Evolutionary conservation across 2,329 filamentous ascomycete species (phyloP).

Genomic region (Pyrenochaeta sp.): DNA sequence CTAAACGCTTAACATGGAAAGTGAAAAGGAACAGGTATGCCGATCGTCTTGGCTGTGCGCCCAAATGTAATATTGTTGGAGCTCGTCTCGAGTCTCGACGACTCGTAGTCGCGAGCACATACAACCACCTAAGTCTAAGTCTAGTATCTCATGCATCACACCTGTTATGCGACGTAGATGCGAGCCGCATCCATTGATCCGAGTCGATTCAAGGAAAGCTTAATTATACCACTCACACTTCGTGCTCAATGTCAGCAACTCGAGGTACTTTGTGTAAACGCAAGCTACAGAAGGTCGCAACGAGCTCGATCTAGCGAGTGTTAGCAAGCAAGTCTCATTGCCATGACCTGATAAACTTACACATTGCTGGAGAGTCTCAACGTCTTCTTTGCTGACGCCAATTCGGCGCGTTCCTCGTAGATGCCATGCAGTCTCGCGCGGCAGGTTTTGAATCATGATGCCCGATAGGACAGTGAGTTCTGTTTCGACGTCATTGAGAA

Average conservation of each 20-base stretch:
- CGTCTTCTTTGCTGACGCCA: constrained; percentile 56
- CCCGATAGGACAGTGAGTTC: constrained; percentile 62
- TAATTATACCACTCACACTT: constrained; percentile 23
- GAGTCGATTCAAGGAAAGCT: neutral
- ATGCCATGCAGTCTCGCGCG: constrained; percentile 63
- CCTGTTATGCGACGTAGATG: neutral
- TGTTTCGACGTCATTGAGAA: constrained; percentile 63
- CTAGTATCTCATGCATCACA: neutral
- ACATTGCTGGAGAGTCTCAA: constrained; percentile 52
- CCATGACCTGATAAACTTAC: constrained; percentile 26
- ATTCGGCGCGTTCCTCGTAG: constrained; percentile 59
- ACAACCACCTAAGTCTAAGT: neutral
- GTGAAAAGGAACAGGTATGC: too few relatives aligned
- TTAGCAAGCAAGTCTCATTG: constrained; percentile 7
- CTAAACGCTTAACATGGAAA: neutral
- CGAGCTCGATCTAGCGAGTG: constrained; percentile 34
- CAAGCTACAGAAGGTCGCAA: constrained; percentile 37
- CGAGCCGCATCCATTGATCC: neutral
- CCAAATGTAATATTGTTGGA: too few relatives aligned
- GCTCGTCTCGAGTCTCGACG: neutral
- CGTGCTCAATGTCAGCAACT: constrained; percentile 43
- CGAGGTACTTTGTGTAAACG: constrained; percentile 37
- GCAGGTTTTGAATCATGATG: constrained; percentile 67
- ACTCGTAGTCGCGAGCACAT: neutral
- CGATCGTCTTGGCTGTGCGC: too few relatives aligned